These are phyloP conservation scores for Botryobasidium botryosum DNA, from an alignment of 768 basidiomycete genomes.

Conservation along the genomic window DNA sequence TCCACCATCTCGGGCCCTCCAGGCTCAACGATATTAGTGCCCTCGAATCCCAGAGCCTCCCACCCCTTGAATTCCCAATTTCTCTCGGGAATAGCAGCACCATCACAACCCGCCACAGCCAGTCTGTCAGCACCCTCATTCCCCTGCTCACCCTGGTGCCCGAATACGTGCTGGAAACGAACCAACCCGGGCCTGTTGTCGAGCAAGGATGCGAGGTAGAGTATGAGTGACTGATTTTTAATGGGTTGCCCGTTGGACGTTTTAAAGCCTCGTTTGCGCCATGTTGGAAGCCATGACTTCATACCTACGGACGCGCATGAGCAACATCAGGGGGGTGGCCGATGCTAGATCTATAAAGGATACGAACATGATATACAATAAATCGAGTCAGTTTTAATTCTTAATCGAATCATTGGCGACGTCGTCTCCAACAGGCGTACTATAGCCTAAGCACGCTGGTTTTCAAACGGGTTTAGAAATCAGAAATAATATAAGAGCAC, in stretches of 20 bases:
- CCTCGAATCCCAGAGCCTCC: too few relatives aligned
- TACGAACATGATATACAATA: conserved; percentile 66
- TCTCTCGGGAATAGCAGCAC: too few relatives aligned
- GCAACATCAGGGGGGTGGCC: too few relatives aligned
- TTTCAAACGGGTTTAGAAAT: background rate
- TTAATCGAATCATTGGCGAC: conserved; percentile 36
- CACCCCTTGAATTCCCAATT: too few relatives aligned
- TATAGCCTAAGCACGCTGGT: conserved; percentile 43
- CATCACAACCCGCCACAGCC: conserved; percentile 41
- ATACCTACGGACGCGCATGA: too few relatives aligned
- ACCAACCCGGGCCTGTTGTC: conserved; percentile 34
- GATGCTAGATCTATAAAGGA: too few relatives aligned
- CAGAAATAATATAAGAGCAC: conserved; percentile 15
- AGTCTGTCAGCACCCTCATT: conserved; percentile 76
- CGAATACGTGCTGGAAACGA: conserved; percentile 53
- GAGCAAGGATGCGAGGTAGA: conserved; percentile 48
- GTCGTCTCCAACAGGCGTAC: conserved; percentile 62
- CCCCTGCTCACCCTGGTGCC: conserved; percentile 58
- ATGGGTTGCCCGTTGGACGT: conserved; percentile 36
- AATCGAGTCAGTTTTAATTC: conserved; percentile 73
- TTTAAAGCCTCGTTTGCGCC: conserved; percentile 37
- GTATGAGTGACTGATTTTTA: conserved; percentile 57
- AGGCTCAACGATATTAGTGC: too few relatives aligned
- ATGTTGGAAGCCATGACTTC: conserved; percentile 46
- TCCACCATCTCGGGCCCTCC: too few relatives aligned